Base-by-base conservation (phyloP, 768 basidiomycete species). In the Favolaschia claudopus region DNA sequence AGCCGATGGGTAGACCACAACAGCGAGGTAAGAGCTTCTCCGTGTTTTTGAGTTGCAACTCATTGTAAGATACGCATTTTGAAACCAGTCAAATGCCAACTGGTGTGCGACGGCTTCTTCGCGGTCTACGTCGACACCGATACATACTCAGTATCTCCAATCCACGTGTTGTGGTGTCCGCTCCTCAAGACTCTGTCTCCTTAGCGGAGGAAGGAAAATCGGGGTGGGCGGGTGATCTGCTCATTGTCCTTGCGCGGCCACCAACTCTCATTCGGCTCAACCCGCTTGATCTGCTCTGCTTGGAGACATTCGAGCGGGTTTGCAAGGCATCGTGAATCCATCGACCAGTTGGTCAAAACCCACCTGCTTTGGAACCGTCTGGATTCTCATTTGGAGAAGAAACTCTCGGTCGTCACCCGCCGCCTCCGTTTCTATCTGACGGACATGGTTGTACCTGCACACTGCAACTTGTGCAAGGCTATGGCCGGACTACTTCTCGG, bases 201-300 rank as follows among this genome's bases (percentile, higher is more conserved):
- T 31, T 60, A 17, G 17, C 33, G 7, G n/a, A 17, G 3, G 29
- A 42, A 25, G 50, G 58, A 17, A 31, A 46, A 6, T 33, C 53
- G 6, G 46, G 40, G 3, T 62, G 60, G 60, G 44, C 44, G 7
- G 19, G 19, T 25, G 54, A 55, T 29, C 15, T 55, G 10, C 27
- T 28, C 7, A 45, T 39, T 33, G 32, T 34, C 17, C 34, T 47
- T n/a, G 5, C 14, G 14, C 29, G 29, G 7, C 39, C 43, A 10
- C 51, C 51, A 3, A 19, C 12, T 24, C 39, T 36, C 25, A 47
- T 47, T 28, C 24, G 29, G 3, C 36, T 38, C 4, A 3, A 7
- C 13, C 52, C 40, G 27, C 19, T 5, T 15, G 36, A 47, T 17
- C 38, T 56, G 14, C 44, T 56, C 44, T 34, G 8, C 25, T 13